Evolutionary conservation across 345 rosid species (phyloP).

Genomic region (Hibiscus mutabilis): DNA sequence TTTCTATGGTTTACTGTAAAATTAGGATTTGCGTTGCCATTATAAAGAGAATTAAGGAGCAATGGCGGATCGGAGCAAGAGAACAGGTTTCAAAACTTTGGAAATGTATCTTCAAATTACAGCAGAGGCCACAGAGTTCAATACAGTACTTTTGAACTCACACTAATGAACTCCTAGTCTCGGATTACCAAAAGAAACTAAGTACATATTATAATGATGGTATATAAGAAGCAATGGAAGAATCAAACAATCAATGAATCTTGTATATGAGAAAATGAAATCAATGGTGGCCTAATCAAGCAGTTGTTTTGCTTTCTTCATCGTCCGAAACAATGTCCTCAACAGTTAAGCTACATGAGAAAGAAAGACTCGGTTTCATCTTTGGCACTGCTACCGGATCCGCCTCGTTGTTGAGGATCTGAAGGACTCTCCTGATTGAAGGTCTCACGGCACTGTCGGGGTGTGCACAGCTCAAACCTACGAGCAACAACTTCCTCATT

Average conservation of each 20-base stretch:
- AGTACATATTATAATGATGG: no score
- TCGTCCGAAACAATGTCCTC: slow-evolving; percentile 77
- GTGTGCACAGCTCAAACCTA: not conserved
- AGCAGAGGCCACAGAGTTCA: slow-evolving; percentile 43
- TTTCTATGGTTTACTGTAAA: no score
- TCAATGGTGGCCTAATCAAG: not conserved
- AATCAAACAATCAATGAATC: slow-evolving; percentile 29
- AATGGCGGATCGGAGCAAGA: no score
- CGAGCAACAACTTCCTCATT: not conserved
- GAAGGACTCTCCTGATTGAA: not conserved
- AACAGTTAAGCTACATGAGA: slow-evolving; percentile 23
- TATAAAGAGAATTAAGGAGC: no score
- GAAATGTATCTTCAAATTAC: slow-evolving; percentile 1
- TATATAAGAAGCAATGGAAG: slow-evolving; percentile 14
- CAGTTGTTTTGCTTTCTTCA: slow-evolving; percentile 26
- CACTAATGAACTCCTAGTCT: slow-evolving; percentile 4
- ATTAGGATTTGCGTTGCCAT: not conserved
- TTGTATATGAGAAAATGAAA: slow-evolving; percentile 5
- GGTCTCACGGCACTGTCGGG: not conserved
- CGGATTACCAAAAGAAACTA: no score
- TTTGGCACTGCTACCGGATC: not conserved
- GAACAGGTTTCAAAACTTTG: not conserved
- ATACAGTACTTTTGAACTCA: slow-evolving; percentile 50
- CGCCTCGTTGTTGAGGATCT: not conserved
- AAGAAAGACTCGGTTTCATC: not conserved